Evolutionary conservation across 306 rosid species (phyloP).

Genomic region (Myrica gale): DNA sequence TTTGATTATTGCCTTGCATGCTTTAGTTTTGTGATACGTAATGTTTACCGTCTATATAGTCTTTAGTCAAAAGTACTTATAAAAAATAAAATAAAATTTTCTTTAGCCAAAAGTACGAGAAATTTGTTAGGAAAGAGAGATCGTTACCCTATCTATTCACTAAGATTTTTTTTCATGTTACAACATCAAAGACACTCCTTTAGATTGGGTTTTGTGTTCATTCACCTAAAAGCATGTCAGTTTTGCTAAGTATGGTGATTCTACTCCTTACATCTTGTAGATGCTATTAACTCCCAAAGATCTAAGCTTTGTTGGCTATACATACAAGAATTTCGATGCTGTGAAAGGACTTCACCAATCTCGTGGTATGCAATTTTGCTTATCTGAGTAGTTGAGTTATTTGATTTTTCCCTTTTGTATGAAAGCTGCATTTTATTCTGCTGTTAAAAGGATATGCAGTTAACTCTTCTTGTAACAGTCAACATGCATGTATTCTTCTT

Average conservation of each 20-base stretch:
- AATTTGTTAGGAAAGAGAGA: background rate
- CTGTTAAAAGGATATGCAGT: constrained; percentile 16
- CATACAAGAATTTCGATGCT: constrained; percentile 98
- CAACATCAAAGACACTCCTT: background rate
- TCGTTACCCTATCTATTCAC: too few relatives aligned
- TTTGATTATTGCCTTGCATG: background rate
- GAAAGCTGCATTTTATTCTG: background rate
- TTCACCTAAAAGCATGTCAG: constrained; percentile 1
- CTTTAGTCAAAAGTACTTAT: background rate
- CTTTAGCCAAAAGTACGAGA: background rate
- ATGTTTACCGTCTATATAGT: background rate
- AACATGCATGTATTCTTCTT: constrained; percentile 20
- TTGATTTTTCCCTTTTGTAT: background rate
- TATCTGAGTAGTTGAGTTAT: constrained; percentile 14
- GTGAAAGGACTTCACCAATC: constrained; percentile 85
- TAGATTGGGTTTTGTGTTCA: background rate
- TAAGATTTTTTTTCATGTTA: background rate
- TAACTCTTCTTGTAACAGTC: constrained; percentile 19
- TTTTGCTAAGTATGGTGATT: constrained; percentile 16
- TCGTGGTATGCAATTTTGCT: constrained; percentile 53
- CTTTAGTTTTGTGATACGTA: background rate
- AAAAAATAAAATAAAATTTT: too few relatives aligned
- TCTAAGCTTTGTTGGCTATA: constrained; percentile 91
- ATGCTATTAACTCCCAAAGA: constrained; percentile 90
- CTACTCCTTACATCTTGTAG: constrained; percentile 50